Evolutionary conservation across 1,139 yeast species (phyloP).

Genomic region (Suhomyces taliae): DNA sequence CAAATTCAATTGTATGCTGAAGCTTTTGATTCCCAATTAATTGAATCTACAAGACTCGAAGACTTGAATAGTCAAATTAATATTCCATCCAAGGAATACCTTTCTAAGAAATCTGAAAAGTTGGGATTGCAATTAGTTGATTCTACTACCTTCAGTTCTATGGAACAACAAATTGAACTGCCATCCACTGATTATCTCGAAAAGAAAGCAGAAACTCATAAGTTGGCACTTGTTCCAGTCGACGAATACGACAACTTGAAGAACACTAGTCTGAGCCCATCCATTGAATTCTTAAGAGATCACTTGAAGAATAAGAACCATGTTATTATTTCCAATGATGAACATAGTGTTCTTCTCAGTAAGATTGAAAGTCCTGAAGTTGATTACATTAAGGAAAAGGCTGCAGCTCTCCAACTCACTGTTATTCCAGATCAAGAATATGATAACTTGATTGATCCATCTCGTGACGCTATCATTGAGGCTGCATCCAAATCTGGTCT

Average conservation of each 20-base stretch:
- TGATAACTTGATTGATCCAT: constrained; percentile 21
- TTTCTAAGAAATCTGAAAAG: constrained; percentile 8
- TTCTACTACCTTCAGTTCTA: background rate
- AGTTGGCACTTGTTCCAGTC: constrained; percentile 9
- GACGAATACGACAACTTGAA: constrained; percentile 15
- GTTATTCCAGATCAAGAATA: constrained; percentile 26
- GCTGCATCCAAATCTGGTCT: constrained; percentile 20
- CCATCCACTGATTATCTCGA: constrained; percentile 27
- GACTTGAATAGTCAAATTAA: constrained; percentile 3
- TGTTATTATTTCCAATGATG: constrained; percentile 23
- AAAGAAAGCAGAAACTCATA: constrained; percentile 15
- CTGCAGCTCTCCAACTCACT: constrained; percentile 16
- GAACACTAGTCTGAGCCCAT: constrained; percentile 19
- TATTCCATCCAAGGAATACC: constrained; percentile 12
- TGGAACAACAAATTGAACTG: constrained; percentile 12
- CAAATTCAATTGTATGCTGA: constrained; percentile 10
- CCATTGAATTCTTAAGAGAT: constrained; percentile 15
- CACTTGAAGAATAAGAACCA: constrained; percentile 20
- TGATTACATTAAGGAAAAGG: constrained; percentile 20
- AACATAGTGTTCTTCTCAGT: constrained; percentile 13
- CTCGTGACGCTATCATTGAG: constrained; percentile 13
- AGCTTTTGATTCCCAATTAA: constrained; percentile 3
- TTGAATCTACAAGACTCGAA: constrained; percentile 4
- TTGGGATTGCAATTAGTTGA: constrained; percentile 8
- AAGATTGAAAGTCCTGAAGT: constrained; percentile 12